Percentiles rank a stretch among this genome's conserved stretches.
phyloP scores from a whole-genome alignment of 1,139 yeast genomes.

The Yamadazyma diospyri region DNA sequence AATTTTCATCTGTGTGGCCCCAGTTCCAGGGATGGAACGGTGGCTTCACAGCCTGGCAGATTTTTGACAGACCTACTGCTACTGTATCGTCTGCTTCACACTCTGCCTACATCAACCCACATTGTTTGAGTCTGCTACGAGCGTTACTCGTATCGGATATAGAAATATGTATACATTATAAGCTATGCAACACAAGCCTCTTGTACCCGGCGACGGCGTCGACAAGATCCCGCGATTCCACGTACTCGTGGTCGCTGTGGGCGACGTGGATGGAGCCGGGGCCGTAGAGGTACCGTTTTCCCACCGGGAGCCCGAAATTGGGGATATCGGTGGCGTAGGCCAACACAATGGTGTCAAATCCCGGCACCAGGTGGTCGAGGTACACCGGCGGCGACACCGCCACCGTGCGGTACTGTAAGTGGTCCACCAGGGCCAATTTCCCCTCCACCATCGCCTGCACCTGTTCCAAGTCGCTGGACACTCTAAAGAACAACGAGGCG shows the following conservation, averaged over 20 bases:
- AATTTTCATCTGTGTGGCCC: too few relatives aligned
- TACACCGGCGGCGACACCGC: constrained; percentile 36
- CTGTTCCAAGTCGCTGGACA: constrained; percentile 44
- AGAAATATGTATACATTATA: constrained; percentile 47
- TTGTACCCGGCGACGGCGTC: constrained; percentile 58
- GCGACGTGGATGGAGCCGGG: constrained; percentile 69
- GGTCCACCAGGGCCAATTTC: constrained; percentile 30
- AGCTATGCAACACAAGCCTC: constrained; percentile 28
- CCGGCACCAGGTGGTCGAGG: constrained; percentile 58
- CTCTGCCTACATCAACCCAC: constrained; percentile 24
- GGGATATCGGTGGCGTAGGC: constrained; percentile 70
- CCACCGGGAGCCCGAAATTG: constrained; percentile 35
- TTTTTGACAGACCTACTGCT: constrained; percentile 14
- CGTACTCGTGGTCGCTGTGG: constrained; percentile 59
- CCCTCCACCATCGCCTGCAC: constrained; percentile 33
- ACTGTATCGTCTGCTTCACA: constrained; percentile 16
- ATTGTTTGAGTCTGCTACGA: constrained; percentile 56
- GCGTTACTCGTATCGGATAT: constrained; percentile 46
- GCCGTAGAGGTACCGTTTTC: constrained; percentile 56
- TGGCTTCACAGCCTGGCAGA: too few relatives aligned
- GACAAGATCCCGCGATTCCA: constrained; percentile 47
- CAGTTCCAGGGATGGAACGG: too few relatives aligned
- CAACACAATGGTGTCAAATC: constrained; percentile 54
- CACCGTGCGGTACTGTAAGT: constrained; percentile 21
- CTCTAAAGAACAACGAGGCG: constrained; percentile 51